These are phyloP conservation scores for Lentinula raphanica DNA, from an alignment of 768 basidiomycete genomes.

Conservation along the genomic window DNA sequence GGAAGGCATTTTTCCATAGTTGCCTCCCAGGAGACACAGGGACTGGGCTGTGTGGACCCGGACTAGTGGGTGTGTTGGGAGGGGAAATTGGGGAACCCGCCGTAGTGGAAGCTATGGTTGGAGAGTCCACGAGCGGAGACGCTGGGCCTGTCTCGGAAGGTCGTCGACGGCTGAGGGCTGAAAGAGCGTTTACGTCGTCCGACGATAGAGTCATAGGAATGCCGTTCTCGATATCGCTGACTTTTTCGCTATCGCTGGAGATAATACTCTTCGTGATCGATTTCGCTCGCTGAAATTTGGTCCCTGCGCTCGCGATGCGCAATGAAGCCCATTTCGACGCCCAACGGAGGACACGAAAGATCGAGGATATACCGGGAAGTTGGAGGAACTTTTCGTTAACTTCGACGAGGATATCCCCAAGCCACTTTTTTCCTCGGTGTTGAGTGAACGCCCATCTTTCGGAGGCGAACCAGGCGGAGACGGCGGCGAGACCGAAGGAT, in stretches of 20 bases:
- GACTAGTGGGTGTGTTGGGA: neutral
- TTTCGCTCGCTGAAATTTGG: constrained; percentile 17
- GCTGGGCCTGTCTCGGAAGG: constrained; percentile 3
- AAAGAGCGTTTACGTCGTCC: neutral
- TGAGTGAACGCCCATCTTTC: constrained; percentile 61
- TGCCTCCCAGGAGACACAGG: constrained; percentile 21
- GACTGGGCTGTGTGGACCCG: no score
- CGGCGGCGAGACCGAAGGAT: constrained; percentile 64
- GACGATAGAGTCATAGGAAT: constrained; percentile 17
- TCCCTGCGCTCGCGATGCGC: constrained; percentile 14
- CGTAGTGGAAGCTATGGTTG: constrained; percentile 12
- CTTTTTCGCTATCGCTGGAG: constrained; percentile 19
- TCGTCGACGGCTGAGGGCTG: neutral
- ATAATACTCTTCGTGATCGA: constrained; percentile 20
- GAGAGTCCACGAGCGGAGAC: neutral
- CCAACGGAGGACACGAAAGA: constrained; percentile 2
- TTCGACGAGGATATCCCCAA: constrained; percentile 55
- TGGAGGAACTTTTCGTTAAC: constrained; percentile 30
- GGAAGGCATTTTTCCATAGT: constrained; percentile 39
- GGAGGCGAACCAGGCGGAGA: constrained; percentile 69
- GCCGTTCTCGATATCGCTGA: constrained; percentile 24
- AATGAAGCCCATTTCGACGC: constrained; percentile 12
- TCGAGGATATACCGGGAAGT: constrained; percentile 21
- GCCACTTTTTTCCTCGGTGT: constrained; percentile 66
- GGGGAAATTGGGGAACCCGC: constrained; percentile 16